Evolutionary conservation across 2,329 filamentous ascomycete species (phyloP), one percentile per base, ranked within the genome.

Genomic region (Penicillium sp.): DNA sequence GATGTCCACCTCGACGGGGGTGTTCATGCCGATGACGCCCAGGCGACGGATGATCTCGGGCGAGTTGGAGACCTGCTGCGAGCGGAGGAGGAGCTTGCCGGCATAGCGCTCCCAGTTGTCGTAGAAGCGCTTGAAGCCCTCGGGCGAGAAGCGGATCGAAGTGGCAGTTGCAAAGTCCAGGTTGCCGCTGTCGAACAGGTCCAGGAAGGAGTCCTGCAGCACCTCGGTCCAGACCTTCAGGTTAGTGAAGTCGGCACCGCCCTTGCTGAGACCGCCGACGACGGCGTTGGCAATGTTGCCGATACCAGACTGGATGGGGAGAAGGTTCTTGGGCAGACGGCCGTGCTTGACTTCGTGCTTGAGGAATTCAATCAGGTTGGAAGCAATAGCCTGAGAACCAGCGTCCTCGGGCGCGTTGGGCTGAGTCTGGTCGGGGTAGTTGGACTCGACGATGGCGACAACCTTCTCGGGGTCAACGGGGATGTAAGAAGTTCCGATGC

Each of bases 241-340:
- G 80, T 96, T 90, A 73, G 86, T 85, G 83, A 96, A 96, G 75
- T 93, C 89, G 66, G 90, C 90, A 61, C 82, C 82, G 14, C 83
- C 84, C 59, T 89, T 86, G 65, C 88, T 86, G 57, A 96, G 86
- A 14, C 92, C 92, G 61, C 92, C 91, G 60, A 96, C 87, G 63
- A 96, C 92, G 39, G 92, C 92, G 76, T 96, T 96, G 76, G 92
- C 92, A 58, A 96, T 96, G 81, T 96, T 96, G 64, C 92, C 92
- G 67, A 96, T 96, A 47, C 92, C 92, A 11, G 90, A 93, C 76
- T 96, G 91, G 17, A 96, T 84, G 1, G 91, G 91, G 0, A 95
- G 83, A 1, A 96, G 85, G 71, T 87, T 91, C 67, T 84, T 77
- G 2, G 92, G 92, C 54, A 96, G 84, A 41, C 92, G 88, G 63